phyloP scores from a whole-genome alignment of 192 early-diverging fungal genomes.

The Podila epigama region DNA sequence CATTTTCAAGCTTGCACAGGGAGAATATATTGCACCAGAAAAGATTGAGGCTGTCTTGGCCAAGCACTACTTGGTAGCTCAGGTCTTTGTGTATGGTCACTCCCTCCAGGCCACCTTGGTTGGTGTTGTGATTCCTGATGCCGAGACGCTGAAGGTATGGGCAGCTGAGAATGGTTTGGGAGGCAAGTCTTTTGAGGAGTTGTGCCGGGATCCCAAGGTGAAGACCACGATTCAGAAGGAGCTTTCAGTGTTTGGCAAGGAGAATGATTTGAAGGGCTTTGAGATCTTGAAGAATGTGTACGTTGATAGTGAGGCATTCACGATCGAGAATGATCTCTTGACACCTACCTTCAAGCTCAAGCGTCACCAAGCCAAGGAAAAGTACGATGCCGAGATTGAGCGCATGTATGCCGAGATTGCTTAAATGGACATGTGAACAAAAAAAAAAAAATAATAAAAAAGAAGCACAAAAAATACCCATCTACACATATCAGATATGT shows the following conservation, averaged over 20 bases:
- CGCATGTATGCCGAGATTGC: conserved; percentile 65
- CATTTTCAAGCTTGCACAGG: conserved; percentile 88
- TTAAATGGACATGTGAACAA: too few species aligned
- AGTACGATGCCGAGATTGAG: conserved; percentile 71
- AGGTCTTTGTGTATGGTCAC: conserved; percentile 94
- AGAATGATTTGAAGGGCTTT: conserved; percentile 84
- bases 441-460: too few species aligned
- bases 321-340: conserved; percentile 80
- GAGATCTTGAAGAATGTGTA: conserved; percentile 80
- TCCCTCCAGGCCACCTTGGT: conserved; percentile 85
- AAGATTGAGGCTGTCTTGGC: conserved; percentile 85
- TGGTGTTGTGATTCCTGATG: conserved; percentile 83
- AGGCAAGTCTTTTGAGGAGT: conserved; percentile 51
- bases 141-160: conserved; percentile 71
- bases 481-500: too few species aligned
- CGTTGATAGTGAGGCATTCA: conserved; percentile 76
- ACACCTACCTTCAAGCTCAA: conserved; percentile 90
- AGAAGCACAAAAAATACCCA: too few species aligned
- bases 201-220: conserved; percentile 59
- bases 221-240: conserved; percentile 63
- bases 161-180: conserved; percentile 53
- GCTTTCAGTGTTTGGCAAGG: conserved; percentile 63
- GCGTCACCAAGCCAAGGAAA: conserved; percentile 73
- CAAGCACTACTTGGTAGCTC: conserved; percentile 77
- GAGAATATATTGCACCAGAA: conserved; percentile 95